Conservation (phyloP, 345 rosid genomes). For the Odontarrhena argentea region DNA sequence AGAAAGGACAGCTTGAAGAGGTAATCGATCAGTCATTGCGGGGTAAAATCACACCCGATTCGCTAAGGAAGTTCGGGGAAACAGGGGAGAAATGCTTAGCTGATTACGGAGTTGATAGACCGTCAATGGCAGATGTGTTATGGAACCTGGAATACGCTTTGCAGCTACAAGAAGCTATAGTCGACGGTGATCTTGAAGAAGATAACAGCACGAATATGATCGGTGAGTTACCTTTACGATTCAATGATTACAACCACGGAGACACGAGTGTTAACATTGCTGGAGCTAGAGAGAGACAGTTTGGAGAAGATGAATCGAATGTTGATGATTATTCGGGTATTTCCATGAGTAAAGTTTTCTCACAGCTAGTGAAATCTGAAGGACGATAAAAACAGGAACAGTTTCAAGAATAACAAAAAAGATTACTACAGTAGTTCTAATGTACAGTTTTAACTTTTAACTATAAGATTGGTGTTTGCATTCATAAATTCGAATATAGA, state of each 20-base stretch:
- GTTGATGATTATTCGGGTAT: conserved; percentile 58
- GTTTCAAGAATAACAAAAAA: not conserved
- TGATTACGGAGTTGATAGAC: conserved; percentile 77
- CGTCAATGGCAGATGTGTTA: conserved; percentile 85
- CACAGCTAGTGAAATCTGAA: conserved; percentile 81
- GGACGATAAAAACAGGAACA: conserved; percentile 48
- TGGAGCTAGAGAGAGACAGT: conserved; percentile 38
- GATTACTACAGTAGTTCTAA: not conserved
- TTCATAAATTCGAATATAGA: not conserved
- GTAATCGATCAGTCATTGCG: conserved; percentile 65
- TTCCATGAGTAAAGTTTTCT: conserved; percentile 82
- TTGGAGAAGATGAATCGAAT: conserved; percentile 45
- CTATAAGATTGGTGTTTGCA: not conserved
- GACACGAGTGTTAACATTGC: conserved; percentile 40
- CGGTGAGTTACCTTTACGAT: conserved; percentile 59
- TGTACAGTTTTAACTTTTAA: not conserved
- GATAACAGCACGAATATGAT: conserved; percentile 78
- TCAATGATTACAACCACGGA: conserved; percentile 53
- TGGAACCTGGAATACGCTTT: conserved; percentile 92
- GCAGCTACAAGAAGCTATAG: conserved; percentile 71
- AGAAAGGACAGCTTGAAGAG: conserved; percentile 78
- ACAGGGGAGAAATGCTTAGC: conserved; percentile 93
- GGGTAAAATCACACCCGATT: conserved; percentile 64
- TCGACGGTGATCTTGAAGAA: conserved; percentile 64
- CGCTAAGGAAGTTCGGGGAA: conserved; percentile 81